phyloP scores from a whole-genome alignment of 345 rosid species.

The Angophora floribunda region DNA sequence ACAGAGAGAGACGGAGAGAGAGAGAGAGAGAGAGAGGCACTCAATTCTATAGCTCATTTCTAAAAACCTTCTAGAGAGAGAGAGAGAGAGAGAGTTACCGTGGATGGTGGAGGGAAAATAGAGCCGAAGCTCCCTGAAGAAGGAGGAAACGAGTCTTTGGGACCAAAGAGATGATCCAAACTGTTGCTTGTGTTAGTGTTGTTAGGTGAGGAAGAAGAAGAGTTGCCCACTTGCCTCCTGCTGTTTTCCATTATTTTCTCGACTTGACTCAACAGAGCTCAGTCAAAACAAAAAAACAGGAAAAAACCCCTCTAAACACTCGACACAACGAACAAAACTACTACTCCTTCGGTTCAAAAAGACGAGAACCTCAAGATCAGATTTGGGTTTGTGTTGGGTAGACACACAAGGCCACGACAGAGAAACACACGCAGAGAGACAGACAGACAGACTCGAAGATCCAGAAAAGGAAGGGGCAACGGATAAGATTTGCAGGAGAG shows the following conservation, averaged over 20 bases:
- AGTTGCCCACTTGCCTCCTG: conserved; percentile 16
- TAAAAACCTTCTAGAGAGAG: neutral
- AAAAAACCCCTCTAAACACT: neutral
- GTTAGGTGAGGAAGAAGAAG: neutral
- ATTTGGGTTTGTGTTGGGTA: neutral
- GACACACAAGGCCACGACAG: conserved; percentile 17
- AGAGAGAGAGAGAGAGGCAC: neutral
- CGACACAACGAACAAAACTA: conserved; percentile 32
- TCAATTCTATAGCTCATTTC: too few species aligned
- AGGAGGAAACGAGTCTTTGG: conserved; percentile 32
- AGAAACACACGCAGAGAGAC: neutral
- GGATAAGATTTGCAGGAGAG: conserved; percentile 27
- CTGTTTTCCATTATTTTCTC: neutral
- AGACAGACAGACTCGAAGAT: neutral
- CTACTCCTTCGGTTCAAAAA: neutral
- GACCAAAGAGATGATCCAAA: conserved; percentile 54
- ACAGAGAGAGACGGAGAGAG: neutral
- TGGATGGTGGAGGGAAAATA: conserved; percentile 42
- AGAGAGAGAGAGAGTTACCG: conserved; percentile 12
- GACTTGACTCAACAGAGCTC: conserved; percentile 3
- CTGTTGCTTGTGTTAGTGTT: neutral
- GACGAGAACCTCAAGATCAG: neutral
- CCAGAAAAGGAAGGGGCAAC: neutral
- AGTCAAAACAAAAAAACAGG: neutral
- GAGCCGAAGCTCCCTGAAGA: conserved; percentile 31